These are phyloP conservation scores for Microsporum canis DNA, from an alignment of 2,329 filamentous ascomycete genomes.

Conservation along the genomic window DNA sequence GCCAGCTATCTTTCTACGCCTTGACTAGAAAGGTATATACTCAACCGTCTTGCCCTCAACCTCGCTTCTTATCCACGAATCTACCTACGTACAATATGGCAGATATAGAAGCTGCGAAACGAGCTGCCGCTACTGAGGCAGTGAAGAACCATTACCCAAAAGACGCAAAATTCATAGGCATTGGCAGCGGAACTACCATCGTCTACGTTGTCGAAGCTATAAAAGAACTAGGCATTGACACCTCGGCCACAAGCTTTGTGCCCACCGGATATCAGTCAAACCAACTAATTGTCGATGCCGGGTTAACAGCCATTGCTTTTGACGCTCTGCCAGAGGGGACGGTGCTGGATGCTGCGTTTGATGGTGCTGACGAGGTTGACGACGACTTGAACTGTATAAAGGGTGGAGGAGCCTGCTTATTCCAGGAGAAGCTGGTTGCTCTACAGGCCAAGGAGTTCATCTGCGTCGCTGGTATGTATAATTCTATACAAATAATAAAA, in stretches of 20 bases:
- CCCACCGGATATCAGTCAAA: slow-evolving; percentile 88
- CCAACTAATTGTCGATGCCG: slow-evolving; percentile 69
- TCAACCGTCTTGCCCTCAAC: background rate
- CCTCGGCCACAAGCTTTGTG: slow-evolving; percentile 62
- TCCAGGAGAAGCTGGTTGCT: slow-evolving; percentile 94
- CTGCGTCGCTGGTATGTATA: slow-evolving; percentile 61
- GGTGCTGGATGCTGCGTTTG: slow-evolving; percentile 79
- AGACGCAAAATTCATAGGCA: slow-evolving; percentile 48
- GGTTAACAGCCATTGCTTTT: slow-evolving; percentile 65
- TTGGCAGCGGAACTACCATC: slow-evolving; percentile 55
- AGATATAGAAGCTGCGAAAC: slow-evolving; percentile 48
- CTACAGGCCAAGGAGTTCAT: slow-evolving; percentile 74
- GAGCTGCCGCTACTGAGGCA: slow-evolving; percentile 46
- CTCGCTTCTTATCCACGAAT: background rate
- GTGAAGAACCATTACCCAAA: slow-evolving; percentile 51
- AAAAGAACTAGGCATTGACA: slow-evolving; percentile 36
- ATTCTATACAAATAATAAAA: background rate
- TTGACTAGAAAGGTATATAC: background rate
- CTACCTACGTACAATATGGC: slow-evolving; percentile 21
- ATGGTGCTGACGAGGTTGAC: slow-evolving; percentile 95
- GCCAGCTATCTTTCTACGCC: background rate
- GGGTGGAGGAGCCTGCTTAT: slow-evolving; percentile 91
- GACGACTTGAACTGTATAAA: slow-evolving; percentile 94
- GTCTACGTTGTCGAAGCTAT: slow-evolving; percentile 59
- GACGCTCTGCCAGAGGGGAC: slow-evolving; percentile 56